These are phyloP conservation scores for Penicillium occitanis DNA, from an alignment of 2,329 filamentous ascomycete species.

Conservation along the genomic window DNA sequence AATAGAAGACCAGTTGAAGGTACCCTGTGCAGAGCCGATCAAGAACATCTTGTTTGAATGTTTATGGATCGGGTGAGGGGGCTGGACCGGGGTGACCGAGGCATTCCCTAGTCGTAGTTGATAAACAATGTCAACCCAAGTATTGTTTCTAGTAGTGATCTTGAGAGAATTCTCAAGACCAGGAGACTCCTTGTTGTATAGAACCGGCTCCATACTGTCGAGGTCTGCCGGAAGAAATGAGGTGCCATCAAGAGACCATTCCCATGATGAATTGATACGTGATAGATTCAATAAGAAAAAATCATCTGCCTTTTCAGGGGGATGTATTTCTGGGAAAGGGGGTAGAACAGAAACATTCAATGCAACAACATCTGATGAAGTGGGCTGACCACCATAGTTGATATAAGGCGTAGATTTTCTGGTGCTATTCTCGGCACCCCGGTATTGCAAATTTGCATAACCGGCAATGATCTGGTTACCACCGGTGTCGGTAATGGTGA, in stretches of 20 bases:
- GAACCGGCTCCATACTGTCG: slow-evolving; percentile 46
- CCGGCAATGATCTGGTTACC: slow-evolving; percentile 58
- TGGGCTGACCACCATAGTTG: slow-evolving; percentile 49
- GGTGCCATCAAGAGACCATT: slow-evolving; percentile 56
- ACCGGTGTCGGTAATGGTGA: slow-evolving; percentile 54
- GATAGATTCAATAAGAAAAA: slow-evolving; percentile 44
- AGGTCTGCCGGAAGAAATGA: slow-evolving; percentile 41
- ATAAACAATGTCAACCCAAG: slow-evolving; percentile 60
- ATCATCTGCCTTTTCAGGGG: slow-evolving; percentile 46
- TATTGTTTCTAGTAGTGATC: slow-evolving; percentile 48
- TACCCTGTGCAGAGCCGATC: slow-evolving; percentile 54
- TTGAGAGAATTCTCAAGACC: slow-evolving; percentile 48
- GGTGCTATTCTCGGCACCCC: slow-evolving; percentile 24
- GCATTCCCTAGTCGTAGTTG: slow-evolving; percentile 25
- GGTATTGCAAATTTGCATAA: slow-evolving; percentile 51
- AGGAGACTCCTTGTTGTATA: slow-evolving; percentile 47
- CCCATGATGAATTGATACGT: slow-evolving; percentile 31
- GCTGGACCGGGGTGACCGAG: slow-evolving; percentile 47
- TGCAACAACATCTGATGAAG: slow-evolving; percentile 43
- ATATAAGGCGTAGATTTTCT: slow-evolving; percentile 47
- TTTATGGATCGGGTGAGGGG: slow-evolving; percentile 63
- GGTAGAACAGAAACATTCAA: slow-evolving; percentile 47
- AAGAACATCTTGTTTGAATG: slow-evolving; percentile 62
- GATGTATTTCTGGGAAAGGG: slow-evolving; percentile 51
- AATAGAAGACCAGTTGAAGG: slow-evolving; percentile 55